A percentile compares a stretch with the other conserved stretches of the same genome.
These are phyloP conservation scores for Sanghuangporus weigelae DNA, from an alignment of 1,284 basidiomycete genomes.

Conservation along the genomic window DNA sequence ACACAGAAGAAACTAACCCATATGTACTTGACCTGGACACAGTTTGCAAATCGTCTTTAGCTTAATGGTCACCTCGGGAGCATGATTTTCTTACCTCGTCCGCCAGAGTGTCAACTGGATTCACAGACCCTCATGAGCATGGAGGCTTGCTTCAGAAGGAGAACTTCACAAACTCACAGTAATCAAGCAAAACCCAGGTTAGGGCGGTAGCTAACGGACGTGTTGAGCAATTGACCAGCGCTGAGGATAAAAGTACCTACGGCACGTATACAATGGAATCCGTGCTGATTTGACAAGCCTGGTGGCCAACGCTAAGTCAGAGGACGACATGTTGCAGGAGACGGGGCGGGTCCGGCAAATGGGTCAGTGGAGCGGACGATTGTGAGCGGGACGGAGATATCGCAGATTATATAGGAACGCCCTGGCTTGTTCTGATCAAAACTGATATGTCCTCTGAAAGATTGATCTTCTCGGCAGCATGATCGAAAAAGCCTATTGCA, in stretches of 20 bases:
- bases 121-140: not conserved
- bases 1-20: not conserved
- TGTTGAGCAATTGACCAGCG: not conserved
- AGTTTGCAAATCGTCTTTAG: not conserved
- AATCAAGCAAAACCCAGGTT: conserved; percentile 5
- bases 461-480: not conserved
- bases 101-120: not conserved
- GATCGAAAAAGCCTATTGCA: not conserved
- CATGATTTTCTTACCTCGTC: not conserved
- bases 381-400: not conserved
- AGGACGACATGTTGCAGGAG: not conserved
- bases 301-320: not conserved
- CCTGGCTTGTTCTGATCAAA: not conserved
- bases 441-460: not conserved
- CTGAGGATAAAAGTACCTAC: not conserved
- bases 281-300: conserved; percentile 1
- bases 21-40: not conserved
- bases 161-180: not conserved
- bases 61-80: not conserved
- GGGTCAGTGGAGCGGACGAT: not conserved
- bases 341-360: not conserved
- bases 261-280: not conserved
- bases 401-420: not conserved
- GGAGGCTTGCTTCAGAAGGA: not conserved
- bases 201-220: not conserved